Evolutionary conservation across 2,329 filamentous ascomycete genomes (phyloP).

Genomic region (Aspergillus puulaauensis): DNA sequence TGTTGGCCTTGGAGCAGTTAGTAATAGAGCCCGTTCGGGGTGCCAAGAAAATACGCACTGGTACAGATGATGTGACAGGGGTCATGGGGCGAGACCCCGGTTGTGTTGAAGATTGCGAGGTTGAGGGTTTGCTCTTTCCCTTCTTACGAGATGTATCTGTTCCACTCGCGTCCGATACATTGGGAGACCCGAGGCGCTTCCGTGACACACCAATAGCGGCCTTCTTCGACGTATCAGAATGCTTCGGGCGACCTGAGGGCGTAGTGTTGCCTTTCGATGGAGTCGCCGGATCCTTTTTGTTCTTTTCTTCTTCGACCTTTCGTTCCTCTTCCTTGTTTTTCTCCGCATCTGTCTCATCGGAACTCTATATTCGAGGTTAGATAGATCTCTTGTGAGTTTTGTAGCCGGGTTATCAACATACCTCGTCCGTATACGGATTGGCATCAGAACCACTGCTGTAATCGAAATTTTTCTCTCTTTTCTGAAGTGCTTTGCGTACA

Average conservation of each 20-base stretch:
- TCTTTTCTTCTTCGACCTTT: constrained; percentile 58
- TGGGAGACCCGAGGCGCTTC: constrained; percentile 83
- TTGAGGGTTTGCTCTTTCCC: constrained; percentile 64
- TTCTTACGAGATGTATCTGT: constrained; percentile 86
- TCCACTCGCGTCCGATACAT: constrained; percentile 85
- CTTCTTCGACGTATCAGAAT: constrained; percentile 53
- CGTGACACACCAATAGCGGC: constrained; percentile 56
- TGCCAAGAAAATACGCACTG: constrained; percentile 24
- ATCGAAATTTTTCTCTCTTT: constrained; percentile 80
- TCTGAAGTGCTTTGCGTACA: constrained; percentile 76
- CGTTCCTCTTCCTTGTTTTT: constrained; percentile 60
- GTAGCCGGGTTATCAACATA: constrained; percentile 26
- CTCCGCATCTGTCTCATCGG: constrained; percentile 65
- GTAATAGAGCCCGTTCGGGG: not conserved
- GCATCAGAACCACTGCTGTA: constrained; percentile 71
- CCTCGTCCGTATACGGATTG: constrained; percentile 58
- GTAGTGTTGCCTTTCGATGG: constrained; percentile 71
- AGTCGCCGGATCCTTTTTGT: constrained; percentile 53
- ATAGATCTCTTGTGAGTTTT: not conserved
- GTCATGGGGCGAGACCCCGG: constrained; percentile 58
- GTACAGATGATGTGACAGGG: constrained; percentile 63
- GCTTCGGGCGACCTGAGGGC: constrained; percentile 59
- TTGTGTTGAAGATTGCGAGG: constrained; percentile 32
- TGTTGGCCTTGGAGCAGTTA: constrained; percentile 43
- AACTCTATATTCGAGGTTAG: constrained; percentile 46